These are phyloP conservation scores for Gynochthodes officinalis DNA, from an alignment of 257 asterid species.

Conservation along the genomic window DNA sequence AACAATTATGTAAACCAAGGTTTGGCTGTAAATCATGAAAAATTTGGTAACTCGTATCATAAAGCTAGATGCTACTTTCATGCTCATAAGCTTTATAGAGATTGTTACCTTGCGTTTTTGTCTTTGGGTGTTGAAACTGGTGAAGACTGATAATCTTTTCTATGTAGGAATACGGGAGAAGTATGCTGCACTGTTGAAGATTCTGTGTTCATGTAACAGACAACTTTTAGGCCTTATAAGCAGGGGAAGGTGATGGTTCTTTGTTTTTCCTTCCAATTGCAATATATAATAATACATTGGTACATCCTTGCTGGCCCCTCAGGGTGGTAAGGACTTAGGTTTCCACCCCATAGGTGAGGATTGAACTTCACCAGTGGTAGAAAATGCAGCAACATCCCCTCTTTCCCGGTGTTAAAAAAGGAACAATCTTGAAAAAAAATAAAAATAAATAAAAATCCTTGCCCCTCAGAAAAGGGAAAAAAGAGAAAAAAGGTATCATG, in stretches of 20 bases:
- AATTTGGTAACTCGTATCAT: neutral
- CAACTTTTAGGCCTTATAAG: constrained; percentile 51
- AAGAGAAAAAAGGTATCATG: neutral
- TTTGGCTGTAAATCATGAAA: neutral
- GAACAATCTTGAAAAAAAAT: no score
- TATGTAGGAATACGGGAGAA: constrained; percentile 62
- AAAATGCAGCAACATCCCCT: no score
- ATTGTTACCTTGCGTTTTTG: neutral
- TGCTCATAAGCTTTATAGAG: neutral
- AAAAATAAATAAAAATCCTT: no score
- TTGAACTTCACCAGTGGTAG: no score
- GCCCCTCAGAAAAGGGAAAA: neutral
- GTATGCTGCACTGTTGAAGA: constrained; percentile 49
- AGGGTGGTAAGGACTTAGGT: no score
- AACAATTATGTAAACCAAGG: neutral
- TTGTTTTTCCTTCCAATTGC: neutral
- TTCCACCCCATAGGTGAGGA: no score
- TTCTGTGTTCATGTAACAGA: constrained; percentile 45
- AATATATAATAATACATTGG: neutral
- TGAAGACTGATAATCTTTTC: constrained; percentile 5
- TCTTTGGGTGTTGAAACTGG: neutral
- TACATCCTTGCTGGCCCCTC: neutral
- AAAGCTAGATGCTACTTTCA: neutral
- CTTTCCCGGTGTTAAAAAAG: no score
- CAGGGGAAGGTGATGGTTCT: constrained; percentile 56